A percentile compares a stretch with the other conserved stretches of the same genome.
Conservation (phyloP, 257 asterid genomes). For the Solanum corneliomulleri region DNA sequence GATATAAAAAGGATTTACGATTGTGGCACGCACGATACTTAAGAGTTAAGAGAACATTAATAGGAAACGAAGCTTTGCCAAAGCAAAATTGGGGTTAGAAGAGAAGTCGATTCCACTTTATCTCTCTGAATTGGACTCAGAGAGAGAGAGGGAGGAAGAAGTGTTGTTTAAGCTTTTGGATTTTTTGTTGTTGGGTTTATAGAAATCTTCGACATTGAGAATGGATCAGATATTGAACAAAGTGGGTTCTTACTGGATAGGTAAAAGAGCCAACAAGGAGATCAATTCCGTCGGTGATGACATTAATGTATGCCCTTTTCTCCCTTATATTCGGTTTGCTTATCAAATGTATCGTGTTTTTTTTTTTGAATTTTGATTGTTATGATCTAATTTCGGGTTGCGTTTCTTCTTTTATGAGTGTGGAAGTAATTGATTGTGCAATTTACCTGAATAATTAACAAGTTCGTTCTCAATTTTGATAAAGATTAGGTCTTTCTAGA, state of each 20-base stretch:
- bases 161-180: neutral
- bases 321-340: neutral
- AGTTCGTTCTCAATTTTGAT: neutral
- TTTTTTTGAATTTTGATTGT: neutral
- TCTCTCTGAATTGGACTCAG: neutral
- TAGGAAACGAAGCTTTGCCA: neutral
- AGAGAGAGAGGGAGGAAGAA: neutral
- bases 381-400: neutral
- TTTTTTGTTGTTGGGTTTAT: neutral
- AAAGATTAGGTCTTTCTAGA: neutral
- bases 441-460: neutral
- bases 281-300: constrained; percentile 69
- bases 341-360: neutral
- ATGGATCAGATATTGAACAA: constrained; percentile 86
- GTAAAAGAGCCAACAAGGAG: constrained; percentile 62
- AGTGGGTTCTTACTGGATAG: constrained; percentile 87
- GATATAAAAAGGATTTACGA: neutral
- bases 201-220: neutral
- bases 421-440: neutral
- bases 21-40: neutral
- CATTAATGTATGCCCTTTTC: constrained; percentile 38
- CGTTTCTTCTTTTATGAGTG: neutral
- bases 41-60: neutral
- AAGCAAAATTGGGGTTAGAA: neutral
- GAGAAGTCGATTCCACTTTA: neutral